Conservation (phyloP, 1,284 basidiomycete genomes). For the Hemileia vastatrix region DNA sequence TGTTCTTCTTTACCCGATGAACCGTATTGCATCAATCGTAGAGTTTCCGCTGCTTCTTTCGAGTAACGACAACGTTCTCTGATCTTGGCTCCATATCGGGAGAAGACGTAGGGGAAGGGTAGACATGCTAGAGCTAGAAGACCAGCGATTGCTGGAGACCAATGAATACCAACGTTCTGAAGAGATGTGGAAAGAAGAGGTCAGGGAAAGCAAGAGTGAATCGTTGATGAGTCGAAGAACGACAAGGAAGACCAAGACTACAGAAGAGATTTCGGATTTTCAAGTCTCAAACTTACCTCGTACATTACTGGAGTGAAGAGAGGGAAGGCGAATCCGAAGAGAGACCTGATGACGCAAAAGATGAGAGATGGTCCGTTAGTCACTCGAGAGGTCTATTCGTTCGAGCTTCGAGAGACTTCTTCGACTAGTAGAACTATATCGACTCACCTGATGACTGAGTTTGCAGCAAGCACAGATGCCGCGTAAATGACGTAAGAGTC, state of each 20-base stretch:
- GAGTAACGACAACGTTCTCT: too few relatives aligned
- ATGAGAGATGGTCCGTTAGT: too few relatives aligned
- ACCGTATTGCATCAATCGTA: too few relatives aligned
- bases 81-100: too few relatives aligned
- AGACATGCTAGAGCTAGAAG: constrained; percentile 21
- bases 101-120: constrained; percentile 24
- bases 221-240: background rate
- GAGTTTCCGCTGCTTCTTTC: too few relatives aligned
- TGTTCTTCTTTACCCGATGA: too few relatives aligned
- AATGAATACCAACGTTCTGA: constrained; percentile 26
- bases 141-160: constrained; percentile 20
- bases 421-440: too few relatives aligned
- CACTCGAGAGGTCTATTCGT: too few relatives aligned
- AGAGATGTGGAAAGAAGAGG: too few relatives aligned
- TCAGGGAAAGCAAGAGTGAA: too few relatives aligned
- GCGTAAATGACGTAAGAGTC: constrained; percentile 34
- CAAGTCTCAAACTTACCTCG: constrained; percentile 3
- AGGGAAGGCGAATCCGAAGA: background rate
- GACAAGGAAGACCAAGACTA: background rate
- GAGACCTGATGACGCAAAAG: background rate
- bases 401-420: too few relatives aligned
- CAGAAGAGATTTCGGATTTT: background rate
- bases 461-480: constrained; percentile 4
- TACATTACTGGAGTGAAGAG: constrained; percentile 23
- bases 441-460: background rate